These are phyloP conservation scores for Daldinia bambusicola DNA, from an alignment of 495 filamentous ascomycete genomes.

Conservation along the genomic window DNA sequence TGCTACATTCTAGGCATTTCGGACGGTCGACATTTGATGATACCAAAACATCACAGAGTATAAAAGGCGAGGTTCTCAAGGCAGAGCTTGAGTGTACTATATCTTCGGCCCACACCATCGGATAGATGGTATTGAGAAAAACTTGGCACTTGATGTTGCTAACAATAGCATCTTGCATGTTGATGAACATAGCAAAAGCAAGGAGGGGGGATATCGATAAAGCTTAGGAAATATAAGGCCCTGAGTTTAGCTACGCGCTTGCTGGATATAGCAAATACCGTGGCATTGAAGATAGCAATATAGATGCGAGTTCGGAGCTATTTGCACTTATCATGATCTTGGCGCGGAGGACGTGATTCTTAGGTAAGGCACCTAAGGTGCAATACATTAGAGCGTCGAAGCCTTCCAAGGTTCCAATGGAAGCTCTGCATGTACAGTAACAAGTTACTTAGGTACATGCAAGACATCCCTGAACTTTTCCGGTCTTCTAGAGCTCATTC, in stretches of 20 bases:
- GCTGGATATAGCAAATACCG: slow-evolving; percentile 2
- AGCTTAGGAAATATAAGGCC: background rate
- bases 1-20: slow-evolving; percentile 21
- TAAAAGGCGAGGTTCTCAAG: slow-evolving; percentile 21
- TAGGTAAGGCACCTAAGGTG: background rate
- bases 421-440: background rate
- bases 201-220: background rate
- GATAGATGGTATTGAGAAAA: slow-evolving; percentile 18
- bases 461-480: slow-evolving; percentile 1
- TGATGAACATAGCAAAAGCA: slow-evolving; percentile 4
- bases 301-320: slow-evolving; percentile 27
- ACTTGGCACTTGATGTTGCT: slow-evolving; percentile 6
- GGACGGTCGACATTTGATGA: slow-evolving; percentile 34
- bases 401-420: too few relatives aligned
- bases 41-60: slow-evolving; percentile 34
- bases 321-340: slow-evolving; percentile 5
- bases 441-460: slow-evolving; percentile 11
- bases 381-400: too few relatives aligned
- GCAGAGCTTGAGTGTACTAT: slow-evolving; percentile 39
- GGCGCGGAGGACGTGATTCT: slow-evolving; percentile 1
- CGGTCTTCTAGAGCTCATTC: slow-evolving; percentile 11
- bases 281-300: slow-evolving; percentile 2
- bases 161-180: slow-evolving; percentile 8
- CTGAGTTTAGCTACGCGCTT: background rate
- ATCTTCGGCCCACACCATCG: slow-evolving; percentile 20